Percentiles rank a stretch among this genome's conserved stretches.
Evolutionary conservation across 495 filamentous ascomycete species (phyloP).

Genomic region (Xylaria telfairii): DNA sequence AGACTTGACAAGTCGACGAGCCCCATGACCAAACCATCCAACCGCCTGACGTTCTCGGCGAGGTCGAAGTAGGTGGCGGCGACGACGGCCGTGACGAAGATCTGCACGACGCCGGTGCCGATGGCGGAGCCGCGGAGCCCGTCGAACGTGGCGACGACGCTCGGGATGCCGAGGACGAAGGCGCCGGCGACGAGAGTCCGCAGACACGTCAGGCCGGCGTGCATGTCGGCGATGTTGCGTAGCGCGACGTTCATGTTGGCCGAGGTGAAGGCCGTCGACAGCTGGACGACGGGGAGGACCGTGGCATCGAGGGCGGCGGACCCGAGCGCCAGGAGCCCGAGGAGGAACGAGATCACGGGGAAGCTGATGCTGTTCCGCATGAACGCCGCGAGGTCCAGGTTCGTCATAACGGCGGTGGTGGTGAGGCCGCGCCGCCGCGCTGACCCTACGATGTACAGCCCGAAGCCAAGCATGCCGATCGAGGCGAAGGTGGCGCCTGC

Average conservation of each 20-base stretch:
- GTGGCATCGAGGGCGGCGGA: constrained; percentile 42
- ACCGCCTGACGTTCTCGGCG: constrained; percentile 42
- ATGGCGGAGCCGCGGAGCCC: constrained; percentile 43
- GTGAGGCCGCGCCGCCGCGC: constrained; percentile 38
- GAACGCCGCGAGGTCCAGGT: constrained; percentile 35
- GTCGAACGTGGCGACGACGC: constrained; percentile 39
- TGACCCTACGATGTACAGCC: constrained; percentile 45
- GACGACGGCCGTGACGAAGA: constrained; percentile 36
- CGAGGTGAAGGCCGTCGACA: constrained; percentile 50
- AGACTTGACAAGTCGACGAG: constrained; percentile 47
- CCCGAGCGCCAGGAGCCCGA: constrained; percentile 50
- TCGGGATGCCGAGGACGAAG: constrained; percentile 49
- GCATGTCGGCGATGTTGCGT: constrained; percentile 52
- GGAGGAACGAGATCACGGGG: constrained; percentile 44
- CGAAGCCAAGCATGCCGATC: constrained; percentile 48
- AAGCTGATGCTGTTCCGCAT: constrained; percentile 42
- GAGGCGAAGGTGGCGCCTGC: constrained; percentile 45
- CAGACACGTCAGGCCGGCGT: constrained; percentile 41
- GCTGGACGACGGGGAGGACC: constrained; percentile 42
- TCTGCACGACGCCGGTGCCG: constrained; percentile 44
- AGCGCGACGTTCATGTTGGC: constrained; percentile 46
- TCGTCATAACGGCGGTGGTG: constrained; percentile 20
- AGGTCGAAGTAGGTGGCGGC: constrained; percentile 46
- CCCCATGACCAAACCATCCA: constrained; percentile 51
- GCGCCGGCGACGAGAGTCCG: constrained; percentile 44